phyloP scores from a whole-genome alignment of 192 early-diverging fungal genomes.

The Backusella tarrabulga region DNA sequence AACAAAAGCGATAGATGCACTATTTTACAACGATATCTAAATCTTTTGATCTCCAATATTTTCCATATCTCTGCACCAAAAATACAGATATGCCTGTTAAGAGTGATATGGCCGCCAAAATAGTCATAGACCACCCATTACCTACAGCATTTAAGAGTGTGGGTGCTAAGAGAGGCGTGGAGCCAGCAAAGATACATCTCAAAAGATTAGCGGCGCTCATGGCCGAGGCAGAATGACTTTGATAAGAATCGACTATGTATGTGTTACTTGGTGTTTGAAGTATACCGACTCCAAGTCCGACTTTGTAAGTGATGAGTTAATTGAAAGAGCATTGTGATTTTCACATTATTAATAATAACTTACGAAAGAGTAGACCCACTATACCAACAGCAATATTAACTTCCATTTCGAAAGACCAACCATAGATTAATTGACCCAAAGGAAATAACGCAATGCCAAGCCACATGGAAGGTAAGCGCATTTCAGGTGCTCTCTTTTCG shows the following conservation, averaged over 20 bases:
- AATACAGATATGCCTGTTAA: conserved; percentile 23
- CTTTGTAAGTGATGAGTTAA: neutral
- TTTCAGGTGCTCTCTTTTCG: conserved; percentile 11
- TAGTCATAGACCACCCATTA: conserved; percentile 33
- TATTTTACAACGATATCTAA: neutral
- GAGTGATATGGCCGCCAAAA: conserved; percentile 9
- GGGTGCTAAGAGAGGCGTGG: conserved; percentile 32
- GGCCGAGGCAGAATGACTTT: conserved; percentile 21
- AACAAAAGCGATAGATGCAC: neutral
- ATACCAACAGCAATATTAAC: conserved; percentile 16
- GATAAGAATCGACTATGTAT: conserved; percentile 35
- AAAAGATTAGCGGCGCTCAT: conserved; percentile 33
- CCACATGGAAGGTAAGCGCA: conserved; percentile 29
- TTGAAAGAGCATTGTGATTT: neutral
- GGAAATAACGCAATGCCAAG: conserved; percentile 27
- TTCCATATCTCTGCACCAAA: conserved; percentile 13
- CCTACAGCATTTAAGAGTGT: conserved; percentile 14
- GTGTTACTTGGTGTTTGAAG: conserved; percentile 38
- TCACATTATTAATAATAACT: neutral
- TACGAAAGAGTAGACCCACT: conserved; percentile 32
- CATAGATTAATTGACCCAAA: conserved; percentile 31
- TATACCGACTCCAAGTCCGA: conserved; percentile 36
- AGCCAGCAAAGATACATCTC: conserved; percentile 29
- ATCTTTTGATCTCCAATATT: conserved; percentile 12
- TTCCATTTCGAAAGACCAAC: conserved; percentile 26